Base-by-base conservation (phyloP, 148 eudicot species). In the Rhododendron kiyosumense region DNA sequence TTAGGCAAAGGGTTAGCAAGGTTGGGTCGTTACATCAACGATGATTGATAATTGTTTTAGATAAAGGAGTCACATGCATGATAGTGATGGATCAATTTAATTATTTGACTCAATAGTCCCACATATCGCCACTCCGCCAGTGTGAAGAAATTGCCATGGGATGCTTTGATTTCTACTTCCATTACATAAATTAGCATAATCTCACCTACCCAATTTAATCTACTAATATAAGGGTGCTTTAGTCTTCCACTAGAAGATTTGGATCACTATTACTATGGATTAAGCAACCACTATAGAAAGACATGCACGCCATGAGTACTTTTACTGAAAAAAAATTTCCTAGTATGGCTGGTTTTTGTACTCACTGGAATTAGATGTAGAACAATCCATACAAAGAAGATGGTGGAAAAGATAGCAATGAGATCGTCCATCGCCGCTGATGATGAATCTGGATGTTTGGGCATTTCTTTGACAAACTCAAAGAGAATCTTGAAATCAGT, bases 381-480 rank as follows among this genome's bases (percentile, higher is more conserved):
- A 76, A 97, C 89, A 86, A 96, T 95, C 90, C 94, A 95, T 77
- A 96, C 91, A 79, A 92, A 93, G 85, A 96, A 96, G 65, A 91
- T 91, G 13, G 95, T 88, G 79, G 95, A 91, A 48, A 94, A 94
- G 17, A 91, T 89, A 90, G 95, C 90, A 45, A 96, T 79, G 46
- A 94, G 86, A 91, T 93, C 96, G 57, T 92, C 52, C 71, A 90
- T 85, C 10, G 45, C 7, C 45, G 45, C 45, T 41, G 91, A 82
- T 73, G 79, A 77, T 2, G 8, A 30, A 82, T 93, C 90, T 89
- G 85, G 93, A 79, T 93, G 94, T 82, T 94, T 94, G 51, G 99
- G 99, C 99, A 94, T 97, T 90, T 97, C 98, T 90, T 94, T 97
- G 83, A 93, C 89, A 87, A 93, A 97, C 83, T 95, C 94, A 78